Conservation (phyloP, 2,329 filamentous ascomycete genomes). For the Fusarium oxysporum region DNA sequence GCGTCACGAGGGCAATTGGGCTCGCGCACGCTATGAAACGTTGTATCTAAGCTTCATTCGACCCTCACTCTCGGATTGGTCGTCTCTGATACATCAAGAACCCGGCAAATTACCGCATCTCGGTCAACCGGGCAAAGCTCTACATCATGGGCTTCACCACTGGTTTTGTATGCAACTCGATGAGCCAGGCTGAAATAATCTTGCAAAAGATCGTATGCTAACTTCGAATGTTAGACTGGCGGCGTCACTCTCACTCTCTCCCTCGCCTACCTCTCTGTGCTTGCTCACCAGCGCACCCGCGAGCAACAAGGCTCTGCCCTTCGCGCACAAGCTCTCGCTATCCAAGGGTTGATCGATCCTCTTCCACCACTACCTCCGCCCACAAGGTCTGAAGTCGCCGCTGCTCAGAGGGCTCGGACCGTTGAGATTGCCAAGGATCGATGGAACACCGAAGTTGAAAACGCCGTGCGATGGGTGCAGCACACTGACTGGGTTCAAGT, state of each 20-base stretch:
- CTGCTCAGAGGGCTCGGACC: constrained; percentile 65
- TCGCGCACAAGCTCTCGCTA: constrained; percentile 66
- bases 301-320: constrained; percentile 67
- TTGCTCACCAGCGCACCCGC: constrained; percentile 77
- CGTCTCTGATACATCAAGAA: constrained; percentile 28
- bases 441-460: constrained; percentile 81
- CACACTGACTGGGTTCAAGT: constrained; percentile 73
- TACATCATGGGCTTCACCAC: constrained; percentile 76
- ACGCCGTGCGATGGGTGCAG: constrained; percentile 74
- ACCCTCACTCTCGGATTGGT: constrained; percentile 35
- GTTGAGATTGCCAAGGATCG: constrained; percentile 78
- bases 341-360: constrained; percentile 65
- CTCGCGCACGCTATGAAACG: constrained; percentile 51
- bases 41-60: constrained; percentile 40
- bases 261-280: constrained; percentile 76
- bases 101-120: constrained; percentile 48
- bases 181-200: not conserved
- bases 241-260: constrained; percentile 81
- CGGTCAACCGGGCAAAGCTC: constrained; percentile 42
- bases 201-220: constrained; percentile 4
- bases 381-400: constrained; percentile 62
- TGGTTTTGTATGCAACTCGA: constrained; percentile 73
- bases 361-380: constrained; percentile 60
- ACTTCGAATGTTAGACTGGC: constrained; percentile 66
- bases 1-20: constrained; percentile 42